Base-by-base conservation (phyloP, 305 asterid species). In the Rubia peregrina region DNA sequence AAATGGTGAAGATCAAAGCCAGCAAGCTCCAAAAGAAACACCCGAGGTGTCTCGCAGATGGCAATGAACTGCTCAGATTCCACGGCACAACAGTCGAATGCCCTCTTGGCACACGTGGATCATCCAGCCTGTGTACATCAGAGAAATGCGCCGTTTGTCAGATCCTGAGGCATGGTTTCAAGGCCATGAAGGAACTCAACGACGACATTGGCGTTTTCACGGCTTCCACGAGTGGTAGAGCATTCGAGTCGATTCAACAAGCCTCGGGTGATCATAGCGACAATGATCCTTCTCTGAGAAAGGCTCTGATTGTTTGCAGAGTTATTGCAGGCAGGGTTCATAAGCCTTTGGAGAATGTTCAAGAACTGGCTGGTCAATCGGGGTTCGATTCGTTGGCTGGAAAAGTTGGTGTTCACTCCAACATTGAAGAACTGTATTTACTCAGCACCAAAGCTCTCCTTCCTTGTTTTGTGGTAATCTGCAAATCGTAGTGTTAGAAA, bases 271-370 rank as follows among this genome's bases (percentile, higher is more conserved):
- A 49, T 49, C 21, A 51, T 5, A 17, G 16, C 6, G 3, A 6
- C 3, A 17, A 5, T 8, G 55, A 74, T 44, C 24, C 75, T 19
- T 59, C 49, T 0, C 4, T 48, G 19, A 83, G 83, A 70, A 89
- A 86, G 85, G 95, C 96, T 3, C 72, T 92, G 51, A 74, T 93
- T 24, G 93, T 93, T 9, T 93, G 98, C 77, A 90, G 98, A 76
- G 97, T 93, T 0, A 85, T 93, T 59, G 98, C 97, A 0, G 98
- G 98, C 19, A 89, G 98, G 70, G 97, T 89, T 41, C 98, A 93
- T 63, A 84, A 80, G 77, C 96, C 98, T 4, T 6, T 93, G 82
- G 96, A 93, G 60, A 86, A 88, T 78, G 71, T 82, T 41, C 84
- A 89, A 62, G 96, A 90, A 68, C 67, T 93, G 71, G 85, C 63